These are phyloP conservation scores for Penicillium sp. DNA, from an alignment of 2,329 filamentous ascomycete species.

Conservation along the genomic window DNA sequence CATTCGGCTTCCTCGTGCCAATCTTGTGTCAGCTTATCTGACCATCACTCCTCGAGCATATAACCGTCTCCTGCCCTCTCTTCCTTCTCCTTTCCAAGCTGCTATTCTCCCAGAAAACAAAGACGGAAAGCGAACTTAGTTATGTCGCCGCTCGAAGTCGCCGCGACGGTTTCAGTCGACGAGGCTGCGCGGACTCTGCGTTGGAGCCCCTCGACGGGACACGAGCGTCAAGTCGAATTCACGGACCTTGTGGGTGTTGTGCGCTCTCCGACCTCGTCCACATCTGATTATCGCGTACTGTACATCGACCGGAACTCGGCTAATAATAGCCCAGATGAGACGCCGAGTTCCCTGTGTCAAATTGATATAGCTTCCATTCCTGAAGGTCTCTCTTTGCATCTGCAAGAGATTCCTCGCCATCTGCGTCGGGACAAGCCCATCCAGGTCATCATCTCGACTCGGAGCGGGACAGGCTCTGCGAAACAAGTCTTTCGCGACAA, in stretches of 20 bases:
- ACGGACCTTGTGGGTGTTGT: conserved; percentile 24
- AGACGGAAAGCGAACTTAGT: neutral
- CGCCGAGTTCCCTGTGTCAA: conserved; percentile 8
- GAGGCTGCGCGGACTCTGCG: conserved; percentile 11
- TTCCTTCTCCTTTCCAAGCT: no score
- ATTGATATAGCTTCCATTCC: conserved; percentile 16
- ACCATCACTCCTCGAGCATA: no score
- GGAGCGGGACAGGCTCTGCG: conserved; percentile 58
- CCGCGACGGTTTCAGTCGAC: conserved; percentile 2
- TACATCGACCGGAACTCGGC: conserved; percentile 14
- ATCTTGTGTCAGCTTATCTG: no score
- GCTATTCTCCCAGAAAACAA: neutral
- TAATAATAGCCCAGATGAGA: neutral
- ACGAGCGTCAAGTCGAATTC: conserved; percentile 13
- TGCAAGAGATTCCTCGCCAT: conserved; percentile 18
- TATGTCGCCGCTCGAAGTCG: neutral
- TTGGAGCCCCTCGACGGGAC: conserved; percentile 13
- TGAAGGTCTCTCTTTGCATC: conserved; percentile 9
- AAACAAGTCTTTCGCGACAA: conserved; percentile 50
- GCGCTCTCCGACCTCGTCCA: conserved; percentile 3
- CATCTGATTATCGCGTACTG: conserved; percentile 16
- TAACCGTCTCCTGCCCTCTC: no score
- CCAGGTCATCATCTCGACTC: conserved; percentile 63
- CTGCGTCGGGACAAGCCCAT: conserved; percentile 19
- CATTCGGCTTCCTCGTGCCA: no score